A percentile compares a stretch with the other conserved stretches of the same genome.
These are phyloP conservation scores for Graphilbum sp. DNA, from an alignment of 2,329 filamentous ascomycete species.

Conservation along the genomic window DNA sequence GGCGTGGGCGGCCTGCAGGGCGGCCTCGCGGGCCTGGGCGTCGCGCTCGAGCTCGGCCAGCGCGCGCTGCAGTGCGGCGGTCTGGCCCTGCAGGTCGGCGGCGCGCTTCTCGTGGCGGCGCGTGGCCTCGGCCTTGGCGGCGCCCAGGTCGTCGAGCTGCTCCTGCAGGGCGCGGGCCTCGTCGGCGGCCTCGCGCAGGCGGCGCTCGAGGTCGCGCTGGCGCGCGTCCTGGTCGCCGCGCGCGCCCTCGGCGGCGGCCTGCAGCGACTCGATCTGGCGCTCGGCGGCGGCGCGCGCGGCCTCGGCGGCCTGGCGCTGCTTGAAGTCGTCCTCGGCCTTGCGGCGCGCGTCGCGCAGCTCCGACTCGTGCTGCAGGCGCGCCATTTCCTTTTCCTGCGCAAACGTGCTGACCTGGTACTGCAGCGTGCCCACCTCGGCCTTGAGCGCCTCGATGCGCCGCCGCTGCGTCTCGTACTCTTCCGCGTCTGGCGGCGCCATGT, in stretches of 20 bases:
- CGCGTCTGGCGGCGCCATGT: slow-evolving; percentile 40
- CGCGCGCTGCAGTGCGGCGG: slow-evolving; percentile 27
- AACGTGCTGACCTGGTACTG: slow-evolving; percentile 76
- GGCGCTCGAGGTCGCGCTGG: slow-evolving; percentile 50
- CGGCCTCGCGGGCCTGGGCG: slow-evolving; percentile 34
- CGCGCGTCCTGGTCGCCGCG: slow-evolving; percentile 34
- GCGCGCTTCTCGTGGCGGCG: slow-evolving; percentile 39
- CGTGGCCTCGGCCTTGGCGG: slow-evolving; percentile 52
- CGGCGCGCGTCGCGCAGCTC: slow-evolving; percentile 67
- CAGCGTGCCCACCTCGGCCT: slow-evolving; percentile 75
- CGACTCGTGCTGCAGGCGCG: slow-evolving; percentile 61
- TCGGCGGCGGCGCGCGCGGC: slow-evolving; percentile 32
- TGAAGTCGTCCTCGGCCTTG: slow-evolving; percentile 74
- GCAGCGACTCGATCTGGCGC: slow-evolving; percentile 31
- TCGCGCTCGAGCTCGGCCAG: slow-evolving; percentile 45
- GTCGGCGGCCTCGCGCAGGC: slow-evolving; percentile 54
- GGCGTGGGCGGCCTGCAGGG: slow-evolving; percentile 45
- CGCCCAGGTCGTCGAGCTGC: slow-evolving; percentile 57
- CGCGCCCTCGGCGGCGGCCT: slow-evolving; percentile 33
- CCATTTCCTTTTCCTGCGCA: slow-evolving; percentile 75
- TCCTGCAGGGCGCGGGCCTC: slow-evolving; percentile 61
- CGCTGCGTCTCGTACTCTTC: slow-evolving; percentile 42
- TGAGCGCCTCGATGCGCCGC: slow-evolving; percentile 56
- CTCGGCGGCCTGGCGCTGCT: slow-evolving; percentile 44
- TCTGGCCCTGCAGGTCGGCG: slow-evolving; percentile 36